Conservation (phyloP, 441 rosid genomes). For the Pelargonium citronellum region DNA sequence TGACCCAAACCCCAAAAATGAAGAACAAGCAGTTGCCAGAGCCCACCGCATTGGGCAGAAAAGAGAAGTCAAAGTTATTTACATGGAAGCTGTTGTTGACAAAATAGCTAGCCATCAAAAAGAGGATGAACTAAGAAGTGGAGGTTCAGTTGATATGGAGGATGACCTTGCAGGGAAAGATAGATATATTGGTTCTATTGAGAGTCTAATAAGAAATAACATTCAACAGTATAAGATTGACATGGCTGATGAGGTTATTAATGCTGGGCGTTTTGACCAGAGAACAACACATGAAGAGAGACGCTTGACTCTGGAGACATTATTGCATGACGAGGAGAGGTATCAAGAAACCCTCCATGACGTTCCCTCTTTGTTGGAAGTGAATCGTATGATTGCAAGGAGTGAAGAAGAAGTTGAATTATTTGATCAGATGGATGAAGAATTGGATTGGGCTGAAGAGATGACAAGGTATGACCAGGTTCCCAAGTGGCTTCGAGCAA, state of each 20-base stretch:
- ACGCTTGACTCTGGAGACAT: conserved; percentile 91
- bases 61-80: conserved; percentile 95
- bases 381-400: conserved; percentile 96
- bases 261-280: conserved; percentile 99
- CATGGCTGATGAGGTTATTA: conserved; percentile 99
- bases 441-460: conserved; percentile 85
- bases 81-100: conserved; percentile 98
- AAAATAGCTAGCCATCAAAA: conserved; percentile 87
- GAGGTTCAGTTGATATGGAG: conserved; percentile 77
- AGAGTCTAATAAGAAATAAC: conserved; percentile 97
- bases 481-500: conserved; percentile 95
- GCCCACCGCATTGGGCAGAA: conserved; percentile 99
- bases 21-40: conserved; percentile 99
- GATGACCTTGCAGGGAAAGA: conserved; percentile 99
- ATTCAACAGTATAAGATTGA: conserved; percentile 99
- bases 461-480: conserved; percentile 89
- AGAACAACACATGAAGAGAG: conserved; percentile 99
- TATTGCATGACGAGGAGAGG: conserved; percentile 96
- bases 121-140: conserved; percentile 89
- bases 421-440: conserved; percentile 99
- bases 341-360: conserved; percentile 96
- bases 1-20: conserved; percentile 99
- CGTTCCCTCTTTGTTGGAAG: conserved; percentile 93
- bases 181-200: conserved; percentile 95
- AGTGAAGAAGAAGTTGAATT: conserved; percentile 91